Conservation (phyloP, 228 moss, liverwort and hornwort genomes). For the Sphagnum fallax region DNA sequence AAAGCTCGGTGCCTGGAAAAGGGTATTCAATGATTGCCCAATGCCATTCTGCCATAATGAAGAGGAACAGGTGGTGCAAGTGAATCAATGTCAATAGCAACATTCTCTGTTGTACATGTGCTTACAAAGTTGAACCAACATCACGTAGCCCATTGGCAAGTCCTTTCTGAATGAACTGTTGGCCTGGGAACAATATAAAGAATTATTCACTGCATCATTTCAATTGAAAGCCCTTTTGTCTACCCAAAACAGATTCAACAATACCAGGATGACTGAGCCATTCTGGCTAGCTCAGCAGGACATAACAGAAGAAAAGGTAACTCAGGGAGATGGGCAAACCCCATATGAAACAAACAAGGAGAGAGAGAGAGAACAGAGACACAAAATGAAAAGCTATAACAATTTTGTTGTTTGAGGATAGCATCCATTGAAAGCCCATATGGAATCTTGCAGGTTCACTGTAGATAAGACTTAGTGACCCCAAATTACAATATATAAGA, state of each 20-base stretch:
- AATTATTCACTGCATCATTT: constrained; percentile 56
- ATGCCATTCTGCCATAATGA: constrained; percentile 76
- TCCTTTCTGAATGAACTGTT: constrained; percentile 83
- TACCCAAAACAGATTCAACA: constrained; percentile 8
- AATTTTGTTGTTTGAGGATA: too few species aligned
- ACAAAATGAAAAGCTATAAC: too few species aligned
- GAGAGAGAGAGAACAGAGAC: too few species aligned
- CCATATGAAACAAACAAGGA: too few species aligned
- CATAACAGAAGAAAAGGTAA: too few species aligned
- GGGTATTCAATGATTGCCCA: constrained; percentile 80
- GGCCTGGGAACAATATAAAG: constrained; percentile 69
- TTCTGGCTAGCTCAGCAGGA: too few species aligned
- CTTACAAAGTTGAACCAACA: constrained; percentile 92
- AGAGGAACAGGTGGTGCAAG: constrained; percentile 67
- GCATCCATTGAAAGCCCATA: too few species aligned
- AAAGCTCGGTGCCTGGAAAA: constrained; percentile 70
- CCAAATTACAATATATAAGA: too few species aligned
- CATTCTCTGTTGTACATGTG: constrained; percentile 57
- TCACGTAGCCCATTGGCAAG: constrained; percentile 87
- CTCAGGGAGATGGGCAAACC: too few species aligned
- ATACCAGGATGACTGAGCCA: too few species aligned
- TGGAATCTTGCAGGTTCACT: too few species aligned
- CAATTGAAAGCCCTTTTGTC: constrained; percentile 80
- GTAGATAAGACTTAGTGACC: too few species aligned
- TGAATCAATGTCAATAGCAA: constrained; percentile 43